Base-by-base conservation (phyloP, 1,284 basidiomycete species). In the Ceratobasidium sp. region DNA sequence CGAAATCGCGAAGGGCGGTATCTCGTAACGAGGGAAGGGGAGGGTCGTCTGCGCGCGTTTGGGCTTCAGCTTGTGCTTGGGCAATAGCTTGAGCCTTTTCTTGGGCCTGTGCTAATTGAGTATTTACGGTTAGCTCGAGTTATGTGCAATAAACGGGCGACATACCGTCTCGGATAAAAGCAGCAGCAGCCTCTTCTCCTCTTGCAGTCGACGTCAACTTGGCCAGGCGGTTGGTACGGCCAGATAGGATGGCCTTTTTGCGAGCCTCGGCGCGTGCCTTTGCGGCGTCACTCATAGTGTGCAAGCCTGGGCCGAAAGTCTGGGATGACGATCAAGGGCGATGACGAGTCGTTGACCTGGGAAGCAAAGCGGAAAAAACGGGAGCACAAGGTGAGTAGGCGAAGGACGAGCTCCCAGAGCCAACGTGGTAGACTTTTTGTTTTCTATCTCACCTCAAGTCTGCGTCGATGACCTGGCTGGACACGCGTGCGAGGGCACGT, bases 141-240 rank as follows among this genome's bases (percentile, higher is more conserved):
- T 27, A 10, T 48, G 76, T 71, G 70, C 46, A 35, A 48, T 62
- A 38, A 3, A 44, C n/a, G 14, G n/a, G 41, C 38, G 41, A 50
- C 70, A 16, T 62, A 91, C 91, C 88, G 74, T 89, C 86, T 80
- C 88, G 87, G 78, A 88, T 83, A 81, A 89, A 92, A n/a, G 75
- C 46, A n/a, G 87, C 87, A 5, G 89, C 86, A 4, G 88, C 89
- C 78, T 93, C 92, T 77, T 93, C 92, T 46, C 93, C 92, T 71
- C 93, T 86, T 27, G 92, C 93, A 6, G 91, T 91, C 3, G 90
- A 91, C 5, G 93, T 93, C 68, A 94, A 88, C 82, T 91, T 93
- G 54, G 91, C 89, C 33, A 94, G 88, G 77, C 93, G 88, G 86
- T 94, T 92, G 35, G 86, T 86, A 16, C 92, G 90, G 77, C 92